Base-by-base conservation (phyloP, 305 asterid genomes). In the Ruellia speciosa region DNA sequence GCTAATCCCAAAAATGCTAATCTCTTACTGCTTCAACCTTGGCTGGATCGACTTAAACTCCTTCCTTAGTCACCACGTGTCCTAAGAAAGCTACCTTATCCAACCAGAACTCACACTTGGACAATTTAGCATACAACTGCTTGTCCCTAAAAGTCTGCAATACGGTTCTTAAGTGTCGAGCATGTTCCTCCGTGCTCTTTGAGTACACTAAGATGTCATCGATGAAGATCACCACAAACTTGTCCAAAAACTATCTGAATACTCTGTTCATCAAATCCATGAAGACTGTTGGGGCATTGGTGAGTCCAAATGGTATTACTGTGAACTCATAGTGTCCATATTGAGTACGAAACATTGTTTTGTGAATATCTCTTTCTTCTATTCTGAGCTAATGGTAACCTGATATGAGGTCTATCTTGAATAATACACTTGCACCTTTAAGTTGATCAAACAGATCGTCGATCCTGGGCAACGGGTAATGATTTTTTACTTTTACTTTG, bases 51-150 rank as follows among this genome's bases (percentile, higher is more conserved):
- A 13, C 68, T 0, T 2, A 11, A 3, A 64, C 18, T 5, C 54
- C 56, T 15, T 34, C 54, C 12, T 15, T 52, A 0, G 19, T 18
- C 0, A 64, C 24, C 2, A 54, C 16, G 18, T 64, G 68, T 0
- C 56, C 62, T 0, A 64, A 31, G 17, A 54, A 64, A 0, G 31
- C 41, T 6, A 54, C 56, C 9, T 37, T 24, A 0, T 31, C 9
- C 5, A 54, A 19, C 55, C 55, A 64, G 45, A 64, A 64, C 17
- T 54, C 62, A 18, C 56, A 54, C 13, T 64, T 64, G 0, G 18
- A 40, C 5, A 54, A 41, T 9, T 63, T 63, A 0, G 52, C 60
- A 19, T 18, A 63, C 3, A 50, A 18, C 6, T 40, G 11, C 0
- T 52, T n/a, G 5, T 63, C 67, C 13, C 52, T 12, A 0, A 64